phyloP scores from a whole-genome alignment of 2,329 filamentous ascomycete species.

The Didymosphaeria variabile region DNA sequence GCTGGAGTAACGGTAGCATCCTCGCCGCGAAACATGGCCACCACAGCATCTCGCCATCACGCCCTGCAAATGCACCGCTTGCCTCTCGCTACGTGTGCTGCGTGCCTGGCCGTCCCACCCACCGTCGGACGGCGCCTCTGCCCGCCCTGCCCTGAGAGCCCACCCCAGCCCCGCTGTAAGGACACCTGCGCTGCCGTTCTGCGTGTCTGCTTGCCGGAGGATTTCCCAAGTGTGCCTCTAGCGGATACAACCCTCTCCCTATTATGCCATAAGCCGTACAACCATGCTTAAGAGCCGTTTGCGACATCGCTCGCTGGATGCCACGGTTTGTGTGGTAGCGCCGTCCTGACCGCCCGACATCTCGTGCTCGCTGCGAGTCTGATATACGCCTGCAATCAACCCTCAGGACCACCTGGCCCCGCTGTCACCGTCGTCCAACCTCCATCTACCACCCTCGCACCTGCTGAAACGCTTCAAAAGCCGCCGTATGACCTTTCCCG shows the following conservation, averaged over 20 bases:
- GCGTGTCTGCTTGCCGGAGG: slow-evolving; percentile 34
- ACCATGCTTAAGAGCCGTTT: slow-evolving; percentile 50
- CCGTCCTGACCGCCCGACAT: slow-evolving; percentile 27
- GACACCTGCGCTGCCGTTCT: slow-evolving; percentile 32
- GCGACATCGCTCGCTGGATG: slow-evolving; percentile 50
- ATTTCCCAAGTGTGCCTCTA: slow-evolving; percentile 43
- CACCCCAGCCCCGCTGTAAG: slow-evolving; percentile 22
- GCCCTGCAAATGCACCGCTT: slow-evolving; percentile 23
- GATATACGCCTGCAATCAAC: slow-evolving; percentile 40
- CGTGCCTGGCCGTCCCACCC: slow-evolving; percentile 17
- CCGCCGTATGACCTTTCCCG: slow-evolving; percentile 42
- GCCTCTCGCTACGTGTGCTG: slow-evolving; percentile 5
- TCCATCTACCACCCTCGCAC: slow-evolving; percentile 36
- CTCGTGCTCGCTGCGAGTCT: slow-evolving; percentile 26
- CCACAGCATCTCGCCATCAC: slow-evolving; percentile 39
- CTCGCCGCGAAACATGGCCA: slow-evolving; percentile 31
- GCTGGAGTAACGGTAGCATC: slow-evolving; percentile 6
- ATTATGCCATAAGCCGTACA: slow-evolving; percentile 47
- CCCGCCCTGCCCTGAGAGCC: slow-evolving; percentile 8
- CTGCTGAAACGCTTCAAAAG: slow-evolving; percentile 48
- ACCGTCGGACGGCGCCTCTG: slow-evolving; percentile 8
- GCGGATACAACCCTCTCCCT: slow-evolving; percentile 51
- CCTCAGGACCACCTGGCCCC: slow-evolving; percentile 30
- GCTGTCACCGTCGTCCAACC: slow-evolving; percentile 35
- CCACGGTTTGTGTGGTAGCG: slow-evolving; percentile 39